A percentile compares a stretch with the other conserved stretches of the same genome.
phyloP scores from a whole-genome alignment of 176 grass and related monocot genomes.

The Juncus inflexus region DNA sequence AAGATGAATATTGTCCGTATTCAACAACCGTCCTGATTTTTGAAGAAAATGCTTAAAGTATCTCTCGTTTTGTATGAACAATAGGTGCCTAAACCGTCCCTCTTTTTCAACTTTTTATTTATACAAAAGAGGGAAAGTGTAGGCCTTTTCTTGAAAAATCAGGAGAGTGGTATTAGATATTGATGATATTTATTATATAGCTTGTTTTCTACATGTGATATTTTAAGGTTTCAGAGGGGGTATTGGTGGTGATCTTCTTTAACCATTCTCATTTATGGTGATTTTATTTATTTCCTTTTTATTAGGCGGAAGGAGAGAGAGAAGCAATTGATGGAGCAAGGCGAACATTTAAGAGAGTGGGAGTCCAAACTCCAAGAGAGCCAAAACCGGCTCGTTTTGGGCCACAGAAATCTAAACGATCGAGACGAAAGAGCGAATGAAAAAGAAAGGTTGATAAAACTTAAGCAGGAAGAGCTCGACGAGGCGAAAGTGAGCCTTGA shows the following conservation, averaged over 20 bases:
- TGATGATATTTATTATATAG: too few relatives aligned
- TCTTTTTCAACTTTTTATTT: neutral
- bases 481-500: conserved; percentile 51
- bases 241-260: too few relatives aligned
- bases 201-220: too few relatives aligned
- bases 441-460: conserved; percentile 58
- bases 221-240: too few relatives aligned
- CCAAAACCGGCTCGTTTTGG: conserved; percentile 71
- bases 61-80: too few relatives aligned
- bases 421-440: conserved; percentile 81
- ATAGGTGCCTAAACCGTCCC: too few relatives aligned
- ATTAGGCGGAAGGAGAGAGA: conserved; percentile 55
- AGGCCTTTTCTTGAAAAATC: too few relatives aligned
- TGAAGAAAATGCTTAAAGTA: neutral
- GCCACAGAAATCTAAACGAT: conserved; percentile 75
- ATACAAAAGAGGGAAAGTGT: too few relatives aligned
- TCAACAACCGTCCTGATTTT: neutral
- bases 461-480: conserved; percentile 71
- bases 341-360: conserved; percentile 63
- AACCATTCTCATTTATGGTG: too few relatives aligned
- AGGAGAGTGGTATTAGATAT: too few relatives aligned
- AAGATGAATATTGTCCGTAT: too few relatives aligned
- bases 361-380: conserved; percentile 85
- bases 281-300: too few relatives aligned
- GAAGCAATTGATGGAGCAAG: conserved; percentile 65